A percentile compares a stretch with the other conserved stretches of the same genome.
These are phyloP conservation scores for Thielaviopsis populi DNA, from an alignment of 2,329 filamentous ascomycete genomes.

Conservation along the genomic window DNA sequence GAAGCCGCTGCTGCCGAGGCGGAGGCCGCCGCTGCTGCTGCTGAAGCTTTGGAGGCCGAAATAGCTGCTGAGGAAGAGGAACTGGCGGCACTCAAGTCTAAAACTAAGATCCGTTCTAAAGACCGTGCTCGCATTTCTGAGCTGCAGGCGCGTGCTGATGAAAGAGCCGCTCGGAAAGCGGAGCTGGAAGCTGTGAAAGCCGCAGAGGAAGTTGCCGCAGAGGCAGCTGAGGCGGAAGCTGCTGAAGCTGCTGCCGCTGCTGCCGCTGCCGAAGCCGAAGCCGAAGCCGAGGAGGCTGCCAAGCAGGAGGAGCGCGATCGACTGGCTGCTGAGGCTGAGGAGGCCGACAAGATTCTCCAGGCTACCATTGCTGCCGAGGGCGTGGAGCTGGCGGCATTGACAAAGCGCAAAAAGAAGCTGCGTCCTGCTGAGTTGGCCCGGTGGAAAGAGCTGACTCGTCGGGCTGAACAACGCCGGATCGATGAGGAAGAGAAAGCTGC, in stretches of 20 bases:
- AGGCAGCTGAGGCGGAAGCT: constrained; percentile 15
- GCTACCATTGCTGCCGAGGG: constrained; percentile 19
- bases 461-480: constrained; percentile 23
- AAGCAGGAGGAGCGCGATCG: constrained; percentile 20
- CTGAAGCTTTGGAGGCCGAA: neutral
- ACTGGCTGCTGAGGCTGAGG: neutral
- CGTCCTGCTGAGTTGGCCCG: constrained; percentile 33
- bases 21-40: neutral
- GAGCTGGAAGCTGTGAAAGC: constrained; percentile 13
- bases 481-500: constrained; percentile 20
- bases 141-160: constrained; percentile 8
- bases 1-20: neutral
- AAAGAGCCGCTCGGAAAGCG: constrained; percentile 19
- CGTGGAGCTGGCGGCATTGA: constrained; percentile 28
- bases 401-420: constrained; percentile 36
- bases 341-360: neutral
- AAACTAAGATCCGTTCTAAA: constrained; percentile 2
- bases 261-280: constrained; percentile 19
- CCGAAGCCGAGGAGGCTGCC: constrained; percentile 18
- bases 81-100: constrained; percentile 5
- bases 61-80: constrained; percentile 9
- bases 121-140: constrained; percentile 8
- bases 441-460: constrained; percentile 26
- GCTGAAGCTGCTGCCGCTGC: constrained; percentile 8
- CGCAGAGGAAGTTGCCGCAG: constrained; percentile 19